These are phyloP conservation scores for Wickerhamiella kurtzmanii DNA, from an alignment of 805 yeast genomes.

Conservation along the genomic window DNA sequence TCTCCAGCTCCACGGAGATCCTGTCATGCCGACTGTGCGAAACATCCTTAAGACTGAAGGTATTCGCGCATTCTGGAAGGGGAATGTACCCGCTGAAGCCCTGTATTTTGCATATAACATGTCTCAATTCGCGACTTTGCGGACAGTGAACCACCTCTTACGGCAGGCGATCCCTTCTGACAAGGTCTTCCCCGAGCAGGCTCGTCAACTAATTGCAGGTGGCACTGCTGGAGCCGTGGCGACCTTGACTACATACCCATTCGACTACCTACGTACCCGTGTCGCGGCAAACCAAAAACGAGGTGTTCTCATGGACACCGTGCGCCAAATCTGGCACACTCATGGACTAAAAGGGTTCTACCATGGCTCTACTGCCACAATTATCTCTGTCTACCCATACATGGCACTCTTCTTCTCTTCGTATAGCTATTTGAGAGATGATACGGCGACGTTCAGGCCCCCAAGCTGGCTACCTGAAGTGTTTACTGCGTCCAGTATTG, in stretches of 20 bases:
- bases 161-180: constrained; percentile 1
- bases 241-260: constrained; percentile 68
- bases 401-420: constrained; percentile 50
- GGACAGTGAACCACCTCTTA: constrained; percentile 33
- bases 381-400: constrained; percentile 52
- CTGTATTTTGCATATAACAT: constrained; percentile 81
- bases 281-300: constrained; percentile 46
- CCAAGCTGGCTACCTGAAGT: constrained; percentile 11
- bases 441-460: neutral
- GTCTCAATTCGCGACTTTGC: constrained; percentile 63
- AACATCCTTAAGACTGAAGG: constrained; percentile 53
- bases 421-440: constrained; percentile 16
- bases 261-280: constrained; percentile 78
- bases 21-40: constrained; percentile 24
- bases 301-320: constrained; percentile 19
- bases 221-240: constrained; percentile 64
- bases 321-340: constrained; percentile 24
- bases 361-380: constrained; percentile 36
- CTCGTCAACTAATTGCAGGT: constrained; percentile 51
- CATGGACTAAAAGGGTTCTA: constrained; percentile 38
- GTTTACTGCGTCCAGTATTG: constrained; percentile 48
- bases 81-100: constrained; percentile 81
- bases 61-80: constrained; percentile 76
- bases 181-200: constrained; percentile 23
- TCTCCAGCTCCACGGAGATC: constrained; percentile 41